Conservation (phyloP, 495 filamentous ascomycete species). For the Cryomyces antarcticus region DNA sequence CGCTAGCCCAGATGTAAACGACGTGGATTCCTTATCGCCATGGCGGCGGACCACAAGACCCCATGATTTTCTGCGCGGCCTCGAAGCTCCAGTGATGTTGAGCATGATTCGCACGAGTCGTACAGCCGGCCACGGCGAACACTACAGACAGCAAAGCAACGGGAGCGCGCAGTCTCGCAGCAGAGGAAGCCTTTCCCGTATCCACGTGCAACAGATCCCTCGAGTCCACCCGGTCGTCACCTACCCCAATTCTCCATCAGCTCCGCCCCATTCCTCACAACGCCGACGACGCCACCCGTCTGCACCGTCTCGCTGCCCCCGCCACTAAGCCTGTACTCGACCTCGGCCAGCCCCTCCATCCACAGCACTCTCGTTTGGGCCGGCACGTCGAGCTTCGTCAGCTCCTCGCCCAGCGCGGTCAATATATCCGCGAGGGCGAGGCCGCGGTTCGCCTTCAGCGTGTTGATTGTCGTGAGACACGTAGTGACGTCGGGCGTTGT, state of each 20-base stretch:
- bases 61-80: no score
- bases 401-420: conserved; percentile 60
- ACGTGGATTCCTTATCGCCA: no score
- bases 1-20: no score
- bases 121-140: no score
- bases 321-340: conserved; percentile 77
- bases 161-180: no score
- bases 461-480: conserved; percentile 68
- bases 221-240: neutral
- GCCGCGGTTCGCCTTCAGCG: conserved; percentile 69
- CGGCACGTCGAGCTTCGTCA: conserved; percentile 67
- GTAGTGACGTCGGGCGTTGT: conserved; percentile 67
- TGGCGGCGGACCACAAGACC: no score
- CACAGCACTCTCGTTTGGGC: conserved; percentile 72
- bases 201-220: no score
- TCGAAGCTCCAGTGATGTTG: no score
- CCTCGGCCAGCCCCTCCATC: conserved; percentile 78
- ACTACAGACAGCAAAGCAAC: no score
- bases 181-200: no score
- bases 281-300: conserved; percentile 80
- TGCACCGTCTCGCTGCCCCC: conserved; percentile 81
- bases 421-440: conserved; percentile 87
- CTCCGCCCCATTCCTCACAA: conserved; percentile 71
- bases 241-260: conserved; percentile 30
- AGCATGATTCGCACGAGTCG: no score